These are phyloP conservation scores for Ramichloridium luteum DNA, from an alignment of 2,329 filamentous ascomycete species.

Conservation along the genomic window DNA sequence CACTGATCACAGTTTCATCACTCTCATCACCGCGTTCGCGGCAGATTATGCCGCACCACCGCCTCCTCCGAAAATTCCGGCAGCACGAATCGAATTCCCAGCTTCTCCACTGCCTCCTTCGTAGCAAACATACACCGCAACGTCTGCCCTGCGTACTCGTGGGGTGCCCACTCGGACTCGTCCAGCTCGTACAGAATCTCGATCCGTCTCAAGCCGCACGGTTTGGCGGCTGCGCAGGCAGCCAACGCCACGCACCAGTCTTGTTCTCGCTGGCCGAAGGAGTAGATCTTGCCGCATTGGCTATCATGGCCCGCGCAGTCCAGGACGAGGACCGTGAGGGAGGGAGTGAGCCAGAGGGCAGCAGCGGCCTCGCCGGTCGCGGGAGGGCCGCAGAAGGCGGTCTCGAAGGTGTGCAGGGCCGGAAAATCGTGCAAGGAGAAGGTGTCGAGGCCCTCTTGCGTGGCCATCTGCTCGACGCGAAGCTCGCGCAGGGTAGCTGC, in stretches of 20 bases:
- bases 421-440: neutral
- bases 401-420: neutral
- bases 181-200: neutral
- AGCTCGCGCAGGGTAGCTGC: neutral
- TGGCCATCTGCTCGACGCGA: neutral
- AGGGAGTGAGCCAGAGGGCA: neutral
- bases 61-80: too few relatives aligned
- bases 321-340: neutral
- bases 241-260: neutral
- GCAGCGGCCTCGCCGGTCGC: neutral
- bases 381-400: neutral
- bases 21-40: too few relatives aligned
- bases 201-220: neutral
- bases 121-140: neutral
- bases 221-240: neutral
- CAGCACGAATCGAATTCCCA: neutral
- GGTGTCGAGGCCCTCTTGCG: neutral
- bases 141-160: neutral
- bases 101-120: neutral
- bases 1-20: too few relatives aligned
- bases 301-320: neutral
- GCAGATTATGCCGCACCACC: too few relatives aligned
- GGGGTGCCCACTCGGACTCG: neutral
- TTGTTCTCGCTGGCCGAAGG: neutral
- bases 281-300: neutral